Base-by-base conservation (phyloP, 2,329 filamentous ascomycete genomes). In the Aspergillus oerlinghausenensis region DNA sequence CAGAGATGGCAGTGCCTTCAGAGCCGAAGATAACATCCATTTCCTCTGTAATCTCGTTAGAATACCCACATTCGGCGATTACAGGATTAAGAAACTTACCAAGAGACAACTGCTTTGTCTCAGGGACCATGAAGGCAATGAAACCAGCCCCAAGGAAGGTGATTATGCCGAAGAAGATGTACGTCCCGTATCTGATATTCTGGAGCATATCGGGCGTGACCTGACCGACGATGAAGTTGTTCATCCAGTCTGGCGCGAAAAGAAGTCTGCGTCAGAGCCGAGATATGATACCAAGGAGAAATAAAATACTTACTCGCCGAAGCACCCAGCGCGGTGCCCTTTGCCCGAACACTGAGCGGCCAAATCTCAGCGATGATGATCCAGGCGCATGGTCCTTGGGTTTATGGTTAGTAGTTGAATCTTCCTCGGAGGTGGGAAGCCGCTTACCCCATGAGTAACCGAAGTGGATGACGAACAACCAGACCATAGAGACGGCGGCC, bases 331-430 rank as follows among this genome's bases (percentile, higher is more conserved):
- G 88, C 80, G 11, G 88, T 87, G 43, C 88, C 88, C 58, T 90
- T 89, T 0, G 88, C 82, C 2, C 88, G 81, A 9, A 84, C 85
- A 56, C 82, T 86, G 4, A 90, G 73, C 0, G 88, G 88, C 85
- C 86, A 92, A 45, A 92, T 84, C 72, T 91, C 88, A 2, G 87
- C 83, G 2, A 90, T 82, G 55, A 92, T 79, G 58, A 90, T 88
- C 88, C 88, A 91, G 0, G 85, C 82, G 64, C 84, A 87, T 2
- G 87, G 87, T 0, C 53, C 55, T 57, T 17, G 14, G 10, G 3
- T 9, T 26, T 26, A 9, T n/a, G 3, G 25, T 51, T n/a, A 51
- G 19, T 42, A 2, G 26, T 51, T 43, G 23, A 59, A 25, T 55
- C 14, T 6, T 38, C 14, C 5, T 17, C 32, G 3, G 5, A 38